Evolutionary conservation across 306 rosid genomes (phyloP).

Genomic region (Ziziphus jujuba): DNA sequence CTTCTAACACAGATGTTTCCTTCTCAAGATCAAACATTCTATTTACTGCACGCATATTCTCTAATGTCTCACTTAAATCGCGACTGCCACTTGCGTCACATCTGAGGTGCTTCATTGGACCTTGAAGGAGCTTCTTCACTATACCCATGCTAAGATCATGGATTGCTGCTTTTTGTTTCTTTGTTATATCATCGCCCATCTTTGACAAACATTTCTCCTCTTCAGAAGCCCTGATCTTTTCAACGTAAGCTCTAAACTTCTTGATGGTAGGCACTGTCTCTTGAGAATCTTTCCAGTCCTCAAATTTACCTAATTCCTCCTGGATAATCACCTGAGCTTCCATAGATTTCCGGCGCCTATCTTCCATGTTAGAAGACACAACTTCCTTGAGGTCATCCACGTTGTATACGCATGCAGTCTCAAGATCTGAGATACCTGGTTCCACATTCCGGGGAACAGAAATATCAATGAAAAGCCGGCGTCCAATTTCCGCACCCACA

Average conservation of each 20-base stretch:
- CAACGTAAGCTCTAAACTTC: conserved; percentile 75
- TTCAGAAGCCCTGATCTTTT: conserved; percentile 78
- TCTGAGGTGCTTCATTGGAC: conserved; percentile 90
- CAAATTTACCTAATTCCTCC: conserved; percentile 68
- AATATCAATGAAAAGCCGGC: conserved; percentile 69
- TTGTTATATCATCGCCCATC: conserved; percentile 63
- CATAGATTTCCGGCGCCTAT: conserved; percentile 61
- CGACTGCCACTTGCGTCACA: conserved; percentile 57
- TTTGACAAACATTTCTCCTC: conserved; percentile 77
- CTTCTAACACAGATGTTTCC: conserved; percentile 63
- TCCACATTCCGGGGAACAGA: conserved; percentile 90
- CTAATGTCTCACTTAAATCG: conserved; percentile 55
- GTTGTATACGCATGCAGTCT: conserved; percentile 51
- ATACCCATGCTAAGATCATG: conserved; percentile 77
- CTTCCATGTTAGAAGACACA: conserved; percentile 86
- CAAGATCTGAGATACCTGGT: conserved; percentile 61
- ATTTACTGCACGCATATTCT: conserved; percentile 82
- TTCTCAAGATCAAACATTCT: conserved; percentile 92
- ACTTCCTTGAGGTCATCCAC: conserved; percentile 95
- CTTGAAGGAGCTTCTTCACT: conserved; percentile 76
- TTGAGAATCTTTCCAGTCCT: conserved; percentile 82
- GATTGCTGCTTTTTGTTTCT: conserved; percentile 65
- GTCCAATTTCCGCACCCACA: conserved; percentile 31
- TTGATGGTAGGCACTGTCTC: conserved; percentile 92
- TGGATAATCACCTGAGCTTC: conserved; percentile 63